A percentile compares a stretch with the other conserved stretches of the same genome.
Evolutionary conservation across 305 asterid genomes (phyloP).

Genomic region (Fraxinus latifolia): DNA sequence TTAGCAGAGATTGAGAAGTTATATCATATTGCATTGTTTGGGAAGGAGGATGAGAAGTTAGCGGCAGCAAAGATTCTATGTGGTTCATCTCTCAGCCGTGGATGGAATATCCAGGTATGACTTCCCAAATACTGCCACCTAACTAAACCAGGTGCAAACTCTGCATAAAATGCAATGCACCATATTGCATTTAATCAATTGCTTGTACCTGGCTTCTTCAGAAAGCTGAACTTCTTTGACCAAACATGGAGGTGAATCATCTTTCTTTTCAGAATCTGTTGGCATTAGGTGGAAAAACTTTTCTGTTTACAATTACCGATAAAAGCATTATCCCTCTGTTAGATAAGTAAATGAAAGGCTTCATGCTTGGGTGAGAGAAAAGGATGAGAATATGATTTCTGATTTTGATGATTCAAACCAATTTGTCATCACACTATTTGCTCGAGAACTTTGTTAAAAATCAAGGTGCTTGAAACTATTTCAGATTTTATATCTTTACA

Average conservation of each 20-base stretch:
- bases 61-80: constrained; percentile 28
- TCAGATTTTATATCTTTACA: not conserved
- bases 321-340: not conserved
- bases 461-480: not conserved
- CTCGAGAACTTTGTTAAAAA: not conserved
- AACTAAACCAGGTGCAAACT: not conserved
- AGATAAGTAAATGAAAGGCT: not conserved
- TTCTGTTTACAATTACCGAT: not conserved
- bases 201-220: not conserved
- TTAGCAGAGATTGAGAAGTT: constrained; percentile 33
- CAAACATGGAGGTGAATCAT: not conserved
- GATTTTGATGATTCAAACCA: not conserved
- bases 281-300: not conserved
- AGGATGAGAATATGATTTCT: not conserved
- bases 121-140: not conserved
- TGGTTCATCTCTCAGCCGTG: constrained; percentile 33
- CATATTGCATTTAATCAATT: not conserved
- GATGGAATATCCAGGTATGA: constrained; percentile 38
- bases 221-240: not conserved
- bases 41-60: constrained; percentile 26
- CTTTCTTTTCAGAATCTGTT: not conserved
- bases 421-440: not conserved
- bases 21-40: constrained; percentile 31
- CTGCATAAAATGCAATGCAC: not conserved
- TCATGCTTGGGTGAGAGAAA: not conserved